Conservation (phyloP, 75 land plant genomes). For the Chamaecyparis obtusa region DNA sequence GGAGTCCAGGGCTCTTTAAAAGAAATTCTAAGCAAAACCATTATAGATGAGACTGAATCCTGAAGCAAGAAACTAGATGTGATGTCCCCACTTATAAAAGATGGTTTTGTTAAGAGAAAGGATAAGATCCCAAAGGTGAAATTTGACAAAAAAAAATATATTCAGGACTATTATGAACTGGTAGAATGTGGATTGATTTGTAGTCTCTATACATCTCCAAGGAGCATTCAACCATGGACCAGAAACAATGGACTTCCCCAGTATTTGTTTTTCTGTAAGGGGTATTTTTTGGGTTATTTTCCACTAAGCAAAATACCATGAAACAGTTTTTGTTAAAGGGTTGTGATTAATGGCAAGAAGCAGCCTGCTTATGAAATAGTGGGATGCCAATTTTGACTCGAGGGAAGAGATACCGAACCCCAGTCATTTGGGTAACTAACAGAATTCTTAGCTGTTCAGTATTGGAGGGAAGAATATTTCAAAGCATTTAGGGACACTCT, state of each 20-base stretch:
- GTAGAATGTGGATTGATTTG: neutral
- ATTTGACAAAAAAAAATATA: neutral
- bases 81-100: neutral
- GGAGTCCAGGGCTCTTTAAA: neutral
- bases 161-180: neutral
- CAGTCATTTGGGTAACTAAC: neutral
- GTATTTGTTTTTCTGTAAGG: neutral
- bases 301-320: neutral
- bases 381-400: neutral
- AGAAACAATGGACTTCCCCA: neutral
- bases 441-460: neutral
- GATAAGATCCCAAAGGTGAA: neutral
- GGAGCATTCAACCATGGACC: neutral
- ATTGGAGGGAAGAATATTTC: neutral
- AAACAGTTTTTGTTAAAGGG: neutral
- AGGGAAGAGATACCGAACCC: neutral
- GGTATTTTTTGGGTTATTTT: neutral
- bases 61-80: neutral
- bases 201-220: neutral
- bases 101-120: neutral
- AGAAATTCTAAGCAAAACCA: neutral
- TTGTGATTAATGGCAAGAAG: neutral
- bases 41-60: neutral
- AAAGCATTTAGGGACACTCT: neutral
- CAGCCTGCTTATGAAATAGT: neutral